Percentiles rank a stretch among this genome's conserved stretches.
Evolutionary conservation across 2,329 filamentous ascomycete species (phyloP).

Genomic region (Lecanicillium sp.): DNA sequence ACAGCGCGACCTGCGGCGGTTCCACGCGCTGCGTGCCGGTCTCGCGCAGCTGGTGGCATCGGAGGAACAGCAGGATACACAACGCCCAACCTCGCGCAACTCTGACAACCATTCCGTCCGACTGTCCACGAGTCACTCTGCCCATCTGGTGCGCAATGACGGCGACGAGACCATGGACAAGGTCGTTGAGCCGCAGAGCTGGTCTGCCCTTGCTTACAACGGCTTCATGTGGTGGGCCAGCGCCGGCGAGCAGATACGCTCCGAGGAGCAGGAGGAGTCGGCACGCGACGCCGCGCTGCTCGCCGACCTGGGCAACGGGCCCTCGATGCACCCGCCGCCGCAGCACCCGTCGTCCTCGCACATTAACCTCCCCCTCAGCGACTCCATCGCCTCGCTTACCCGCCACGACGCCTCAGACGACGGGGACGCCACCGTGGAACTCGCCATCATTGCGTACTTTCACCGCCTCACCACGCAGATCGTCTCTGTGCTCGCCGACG

Average conservation of each 20-base stretch:
- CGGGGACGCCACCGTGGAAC: slow-evolving; percentile 48
- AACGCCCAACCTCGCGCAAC: slow-evolving; percentile 23
- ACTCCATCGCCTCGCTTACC: slow-evolving; percentile 41
- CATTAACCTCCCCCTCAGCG: slow-evolving; percentile 28
- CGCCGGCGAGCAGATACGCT: slow-evolving; percentile 64
- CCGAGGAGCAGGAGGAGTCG: slow-evolving; percentile 54
- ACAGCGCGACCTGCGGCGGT: slow-evolving; percentile 82
- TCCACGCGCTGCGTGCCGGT: slow-evolving; percentile 59
- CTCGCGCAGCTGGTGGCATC: slow-evolving; percentile 43
- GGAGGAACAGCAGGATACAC: slow-evolving; percentile 20
- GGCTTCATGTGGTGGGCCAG: slow-evolving; percentile 90
- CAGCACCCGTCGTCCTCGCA: slow-evolving; percentile 24
- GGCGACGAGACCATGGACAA: slow-evolving; percentile 46
- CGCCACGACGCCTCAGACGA: slow-evolving; percentile 28
- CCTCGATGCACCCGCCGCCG: slow-evolving; percentile 23
- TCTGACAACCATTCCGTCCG: slow-evolving; percentile 23
- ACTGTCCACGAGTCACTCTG: slow-evolving; percentile 23
- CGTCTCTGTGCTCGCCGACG: slow-evolving; percentile 54
- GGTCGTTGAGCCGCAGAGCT: slow-evolving; percentile 57
- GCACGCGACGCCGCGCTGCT: slow-evolving; percentile 51
- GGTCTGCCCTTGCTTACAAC: slow-evolving; percentile 71
- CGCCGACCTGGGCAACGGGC: slow-evolving; percentile 40
- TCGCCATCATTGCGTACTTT: slow-evolving; percentile 74
- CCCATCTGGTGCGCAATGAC: slow-evolving; percentile 28
- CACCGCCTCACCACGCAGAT: slow-evolving; percentile 66